These are phyloP conservation scores for Barnettozyma wickerhamii DNA, from an alignment of 805 yeast genomes.

Conservation along the genomic window DNA sequence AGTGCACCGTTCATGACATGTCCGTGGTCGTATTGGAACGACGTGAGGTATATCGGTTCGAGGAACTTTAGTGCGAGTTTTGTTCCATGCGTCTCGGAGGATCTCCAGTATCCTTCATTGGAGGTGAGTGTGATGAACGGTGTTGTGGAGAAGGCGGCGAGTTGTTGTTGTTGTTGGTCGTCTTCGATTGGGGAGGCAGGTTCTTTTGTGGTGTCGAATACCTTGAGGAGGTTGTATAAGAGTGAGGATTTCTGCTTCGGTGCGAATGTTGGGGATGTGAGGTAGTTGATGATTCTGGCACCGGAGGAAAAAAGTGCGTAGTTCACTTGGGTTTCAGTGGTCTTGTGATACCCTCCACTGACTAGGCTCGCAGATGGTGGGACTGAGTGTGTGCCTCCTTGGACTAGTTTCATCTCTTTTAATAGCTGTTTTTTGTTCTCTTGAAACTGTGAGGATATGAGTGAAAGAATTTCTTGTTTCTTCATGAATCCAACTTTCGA, in stretches of 20 bases:
- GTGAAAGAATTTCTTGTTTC: slow-evolving; percentile 18
- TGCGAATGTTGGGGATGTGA: slow-evolving; percentile 30
- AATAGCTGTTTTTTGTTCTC: slow-evolving; percentile 20
- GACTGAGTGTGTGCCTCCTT: neutral
- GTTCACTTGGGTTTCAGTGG: slow-evolving; percentile 26
- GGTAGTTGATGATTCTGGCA: slow-evolving; percentile 32
- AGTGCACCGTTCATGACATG: slow-evolving; percentile 33
- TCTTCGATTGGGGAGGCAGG: neutral
- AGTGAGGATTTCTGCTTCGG: slow-evolving; percentile 9
- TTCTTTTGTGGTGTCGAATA: neutral
- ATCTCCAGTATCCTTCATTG: slow-evolving; percentile 24
- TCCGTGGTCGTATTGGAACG: slow-evolving; percentile 32
- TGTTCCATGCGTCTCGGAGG: slow-evolving; percentile 7
- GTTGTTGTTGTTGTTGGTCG: neutral
- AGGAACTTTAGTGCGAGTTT: slow-evolving; percentile 33
- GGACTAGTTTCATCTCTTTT: slow-evolving; percentile 17
- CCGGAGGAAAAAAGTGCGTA: slow-evolving; percentile 32
- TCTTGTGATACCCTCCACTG: slow-evolving; percentile 6
- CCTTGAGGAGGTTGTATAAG: neutral
- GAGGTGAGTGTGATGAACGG: slow-evolving; percentile 22
- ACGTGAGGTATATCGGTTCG: slow-evolving; percentile 35
- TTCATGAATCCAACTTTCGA: slow-evolving; percentile 19
- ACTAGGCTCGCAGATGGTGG: neutral
- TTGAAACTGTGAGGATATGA: slow-evolving; percentile 20
- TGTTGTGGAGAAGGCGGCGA: slow-evolving; percentile 8